Conservation (phyloP, 2,329 filamentous ascomycete genomes). For the Trichoderma asperellum region DNA sequence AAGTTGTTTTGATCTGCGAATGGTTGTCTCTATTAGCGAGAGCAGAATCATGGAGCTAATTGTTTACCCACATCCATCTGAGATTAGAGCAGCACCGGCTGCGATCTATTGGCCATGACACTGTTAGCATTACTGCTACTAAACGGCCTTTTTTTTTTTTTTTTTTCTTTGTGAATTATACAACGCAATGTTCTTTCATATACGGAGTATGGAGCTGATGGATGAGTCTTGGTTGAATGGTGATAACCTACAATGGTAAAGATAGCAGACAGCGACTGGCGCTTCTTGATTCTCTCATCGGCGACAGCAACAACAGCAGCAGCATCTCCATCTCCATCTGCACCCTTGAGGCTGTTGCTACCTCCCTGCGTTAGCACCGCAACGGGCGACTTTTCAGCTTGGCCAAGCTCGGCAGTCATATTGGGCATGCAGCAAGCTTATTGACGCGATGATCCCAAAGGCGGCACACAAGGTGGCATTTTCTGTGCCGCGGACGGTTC, state of each 20-base stretch:
- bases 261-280: constrained; percentile 35
- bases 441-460: background rate
- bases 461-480: background rate
- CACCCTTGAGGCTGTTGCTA: background rate
- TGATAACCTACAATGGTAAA: constrained; percentile 35
- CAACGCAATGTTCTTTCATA: background rate
- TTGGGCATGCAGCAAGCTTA: background rate
- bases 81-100: constrained; percentile 42
- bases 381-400: constrained; percentile 9
- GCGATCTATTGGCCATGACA: constrained; percentile 32
- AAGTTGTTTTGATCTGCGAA: constrained; percentile 41
- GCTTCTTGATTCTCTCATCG: constrained; percentile 26
- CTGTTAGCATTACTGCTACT: background rate
- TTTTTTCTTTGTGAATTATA: no score
- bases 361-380: background rate
- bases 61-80: constrained; percentile 38
- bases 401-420: constrained; percentile 1
- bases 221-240: no score
- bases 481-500: background rate
- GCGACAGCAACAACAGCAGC: background rate
- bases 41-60: background rate
- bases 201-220: no score
- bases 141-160: background rate
- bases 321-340: background rate
- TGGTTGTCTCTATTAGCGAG: background rate